Base-by-base conservation (phyloP, 2,329 filamentous ascomycete genomes). In the Emmonsiellopsis sp. region DNA sequence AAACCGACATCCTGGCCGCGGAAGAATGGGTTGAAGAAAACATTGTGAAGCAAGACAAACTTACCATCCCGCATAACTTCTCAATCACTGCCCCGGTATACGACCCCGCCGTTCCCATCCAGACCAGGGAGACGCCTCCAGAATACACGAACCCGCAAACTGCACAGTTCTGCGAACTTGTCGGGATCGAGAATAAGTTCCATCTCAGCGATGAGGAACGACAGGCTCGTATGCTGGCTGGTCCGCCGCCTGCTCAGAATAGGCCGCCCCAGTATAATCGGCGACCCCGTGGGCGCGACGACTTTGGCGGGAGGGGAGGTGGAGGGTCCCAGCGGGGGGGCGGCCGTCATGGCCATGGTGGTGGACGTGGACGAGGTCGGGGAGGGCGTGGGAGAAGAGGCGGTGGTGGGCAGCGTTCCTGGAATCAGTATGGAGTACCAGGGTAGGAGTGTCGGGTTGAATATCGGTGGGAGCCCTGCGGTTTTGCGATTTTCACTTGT, bases 111-210 rank as follows among this genome's bases (percentile, higher is more conserved):
- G 71, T 77, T 6, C 80, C 83, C 0, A 79, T 84, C 58, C 75
- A 73, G 27, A 80, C 82, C 0, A 62, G 74, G 0, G 74, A 84
- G n/a, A 79, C 83, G 66, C 88, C 90, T 1, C 73, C 76, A 1
- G 91, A 96, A 70, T 92, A 92, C 66, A 88, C 83, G 3, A 97
- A 93, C 64, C 85, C 86, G 10, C 92, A 97, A 71, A 97, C 90
- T 6, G 75, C 74, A n/a, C 71, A 76, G 2, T 97, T 92, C 65
- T 98, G 93, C 68, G 74, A 84, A 53, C 71, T 97, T 53, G 62
- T 97, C 1, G 83, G 80, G 7, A 83, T 98, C 36, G 73, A 80
- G 5, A 95, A 97, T 66, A 76, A 84, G 8, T 95, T 85, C 75
- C 77, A 86, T 61, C 80, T 86, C 2, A 82, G 73, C n/a, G 79